A percentile compares a stretch with the other conserved stretches of the same genome.
Conservation (phyloP, 441 rosid genomes). For the Erodium moschatum region DNA sequence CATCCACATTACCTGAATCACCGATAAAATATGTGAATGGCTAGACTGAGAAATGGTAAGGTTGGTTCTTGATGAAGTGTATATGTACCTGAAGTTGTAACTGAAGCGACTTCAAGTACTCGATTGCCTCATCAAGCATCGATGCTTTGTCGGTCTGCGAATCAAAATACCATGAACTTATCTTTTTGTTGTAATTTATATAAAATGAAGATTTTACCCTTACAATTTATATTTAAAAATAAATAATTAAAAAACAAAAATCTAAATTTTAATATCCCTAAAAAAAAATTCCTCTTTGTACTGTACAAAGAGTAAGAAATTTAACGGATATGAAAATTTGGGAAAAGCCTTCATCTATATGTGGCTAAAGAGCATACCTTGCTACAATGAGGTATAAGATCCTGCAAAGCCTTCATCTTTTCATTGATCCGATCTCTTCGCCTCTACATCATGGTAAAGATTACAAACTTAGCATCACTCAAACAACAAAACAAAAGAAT, state of each 20-base stretch:
- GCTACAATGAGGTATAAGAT: conserved; percentile 55
- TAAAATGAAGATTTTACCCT: no score
- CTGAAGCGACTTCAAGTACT: conserved; percentile 52
- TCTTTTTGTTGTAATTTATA: no score
- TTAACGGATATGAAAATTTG: no score
- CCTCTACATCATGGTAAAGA: conserved; percentile 29
- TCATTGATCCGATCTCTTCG: conserved; percentile 65
- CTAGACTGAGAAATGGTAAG: not conserved
- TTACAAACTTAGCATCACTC: not conserved
- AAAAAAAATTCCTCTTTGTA: no score
- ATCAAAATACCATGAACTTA: no score
- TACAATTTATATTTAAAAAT: no score
- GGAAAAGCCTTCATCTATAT: no score
- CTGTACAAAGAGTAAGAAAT: no score
- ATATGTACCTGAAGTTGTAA: conserved; percentile 51
- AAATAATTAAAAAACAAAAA: no score
- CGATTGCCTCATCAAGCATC: conserved; percentile 65
- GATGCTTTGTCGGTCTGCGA: conserved; percentile 68
- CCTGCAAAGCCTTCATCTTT: conserved; percentile 66
- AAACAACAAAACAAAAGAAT: not conserved
- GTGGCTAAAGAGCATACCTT: conserved; percentile 42
- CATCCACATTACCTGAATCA: conserved; percentile 59
- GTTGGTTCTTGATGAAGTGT: not conserved
- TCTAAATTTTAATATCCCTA: no score
- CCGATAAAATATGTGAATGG: conserved; percentile 14